phyloP scores from a whole-genome alignment of 345 rosid species.

The Tarenaya hassleriana region DNA sequence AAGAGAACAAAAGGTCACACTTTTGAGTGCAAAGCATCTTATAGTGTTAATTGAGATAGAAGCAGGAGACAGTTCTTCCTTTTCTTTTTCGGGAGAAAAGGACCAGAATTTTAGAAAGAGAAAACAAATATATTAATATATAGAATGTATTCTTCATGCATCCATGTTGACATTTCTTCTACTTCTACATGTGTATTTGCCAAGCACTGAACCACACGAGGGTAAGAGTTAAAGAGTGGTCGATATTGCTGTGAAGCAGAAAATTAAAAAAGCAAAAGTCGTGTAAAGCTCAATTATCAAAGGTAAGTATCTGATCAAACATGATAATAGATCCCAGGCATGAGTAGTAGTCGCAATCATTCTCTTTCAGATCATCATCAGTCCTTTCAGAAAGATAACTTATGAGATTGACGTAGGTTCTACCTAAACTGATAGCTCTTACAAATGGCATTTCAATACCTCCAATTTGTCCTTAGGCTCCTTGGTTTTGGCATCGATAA shows the following conservation, averaged over 20 bases:
- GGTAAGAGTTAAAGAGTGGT: neutral
- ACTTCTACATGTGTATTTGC: too few species aligned
- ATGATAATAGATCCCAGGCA: neutral
- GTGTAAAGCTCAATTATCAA: conserved; percentile 1
- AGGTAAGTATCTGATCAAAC: neutral
- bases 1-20: conserved; percentile 19
- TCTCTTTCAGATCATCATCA: neutral
- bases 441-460: conserved; percentile 39
- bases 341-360: neutral
- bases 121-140: too few species aligned
- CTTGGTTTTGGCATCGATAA: conserved; percentile 96
- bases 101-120: neutral
- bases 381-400: neutral
- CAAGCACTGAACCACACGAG: too few species aligned
- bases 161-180: too few species aligned
- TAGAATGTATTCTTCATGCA: too few species aligned
- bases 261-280: neutral
- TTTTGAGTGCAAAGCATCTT: conserved; percentile 11
- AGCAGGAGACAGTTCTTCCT: neutral
- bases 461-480: conserved; percentile 76
- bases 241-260: neutral
- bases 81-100: neutral
- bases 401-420: conserved; percentile 7
- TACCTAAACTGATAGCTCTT: neutral
- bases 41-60: conserved; percentile 4